Evolutionary conservation across 164 flowering plant genomes (phyloP).

Genomic region (Litsea cubeba): DNA sequence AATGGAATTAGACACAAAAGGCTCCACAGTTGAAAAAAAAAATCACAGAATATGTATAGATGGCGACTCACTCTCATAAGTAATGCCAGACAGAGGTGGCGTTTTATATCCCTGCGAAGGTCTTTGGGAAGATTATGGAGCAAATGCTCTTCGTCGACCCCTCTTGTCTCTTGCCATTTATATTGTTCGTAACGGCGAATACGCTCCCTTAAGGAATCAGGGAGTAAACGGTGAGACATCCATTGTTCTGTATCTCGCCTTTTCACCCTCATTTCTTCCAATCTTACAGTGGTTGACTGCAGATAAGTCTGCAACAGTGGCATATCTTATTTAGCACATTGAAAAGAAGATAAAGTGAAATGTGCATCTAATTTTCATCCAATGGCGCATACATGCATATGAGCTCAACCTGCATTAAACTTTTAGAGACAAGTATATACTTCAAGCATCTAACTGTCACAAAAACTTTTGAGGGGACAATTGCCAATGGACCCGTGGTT

Average conservation of each 20-base stretch:
- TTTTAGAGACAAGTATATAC: background rate
- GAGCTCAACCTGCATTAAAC: background rate
- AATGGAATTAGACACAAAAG: too few species aligned
- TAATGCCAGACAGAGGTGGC: conserved; percentile 54
- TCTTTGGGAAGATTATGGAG: conserved; percentile 54
- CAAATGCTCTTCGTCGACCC: conserved; percentile 58
- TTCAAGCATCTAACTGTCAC: background rate
- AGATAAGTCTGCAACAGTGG: conserved; percentile 45
- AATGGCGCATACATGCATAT: background rate
- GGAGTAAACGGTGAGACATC: conserved; percentile 69
- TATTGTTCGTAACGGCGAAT: conserved; percentile 61
- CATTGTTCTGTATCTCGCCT: conserved; percentile 68
- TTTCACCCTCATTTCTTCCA: conserved; percentile 67
- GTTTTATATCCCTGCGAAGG: conserved; percentile 59
- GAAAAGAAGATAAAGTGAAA: background rate
- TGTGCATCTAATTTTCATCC: background rate
- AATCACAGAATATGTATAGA: background rate
- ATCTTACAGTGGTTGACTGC: conserved; percentile 51
- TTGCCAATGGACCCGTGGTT: background rate
- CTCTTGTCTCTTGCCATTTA: conserved; percentile 65
- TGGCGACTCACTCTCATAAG: conserved; percentile 42
- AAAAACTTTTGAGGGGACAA: background rate
- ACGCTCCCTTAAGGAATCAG: conserved; percentile 47
- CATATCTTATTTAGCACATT: background rate
- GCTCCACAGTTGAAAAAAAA: too few species aligned